Conservation (phyloP, 2,329 filamentous ascomycete species). For the Xylariaceae sp. region DNA sequence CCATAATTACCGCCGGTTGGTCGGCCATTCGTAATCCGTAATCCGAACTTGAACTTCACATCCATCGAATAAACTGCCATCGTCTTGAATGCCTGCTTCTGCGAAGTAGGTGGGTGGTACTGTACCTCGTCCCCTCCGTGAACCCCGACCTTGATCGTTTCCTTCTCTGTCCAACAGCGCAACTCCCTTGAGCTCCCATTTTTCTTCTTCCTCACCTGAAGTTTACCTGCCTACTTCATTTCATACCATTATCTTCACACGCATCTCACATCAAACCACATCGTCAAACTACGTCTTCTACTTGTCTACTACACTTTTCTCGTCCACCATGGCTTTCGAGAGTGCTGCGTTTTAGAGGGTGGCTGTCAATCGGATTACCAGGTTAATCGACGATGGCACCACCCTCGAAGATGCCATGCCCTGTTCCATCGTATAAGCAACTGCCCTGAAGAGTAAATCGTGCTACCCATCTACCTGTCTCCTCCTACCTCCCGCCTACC, state of each 20-base stretch:
- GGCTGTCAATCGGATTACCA: constrained; percentile 40
- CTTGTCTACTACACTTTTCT: constrained; percentile 13
- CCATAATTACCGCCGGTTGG: not conserved
- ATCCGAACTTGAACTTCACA: too few relatives aligned
- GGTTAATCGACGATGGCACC: constrained; percentile 48
- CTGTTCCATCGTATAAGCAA: constrained; percentile 21
- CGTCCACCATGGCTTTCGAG: constrained; percentile 40
- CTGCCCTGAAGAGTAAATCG: constrained; percentile 18
- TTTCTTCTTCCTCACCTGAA: not conserved
- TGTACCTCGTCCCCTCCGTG: not conserved
- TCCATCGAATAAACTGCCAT: too few relatives aligned
- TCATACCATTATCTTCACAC: not conserved
- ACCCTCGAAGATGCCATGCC: constrained; percentile 45
- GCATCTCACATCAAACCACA: too few relatives aligned
- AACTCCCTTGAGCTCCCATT: not conserved
- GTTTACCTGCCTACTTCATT: constrained; percentile 11
- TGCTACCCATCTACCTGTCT: too few relatives aligned
- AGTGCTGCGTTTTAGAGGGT: constrained; percentile 51
- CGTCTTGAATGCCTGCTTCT: too few relatives aligned
- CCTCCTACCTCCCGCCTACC: too few relatives aligned
- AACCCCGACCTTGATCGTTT: not conserved
- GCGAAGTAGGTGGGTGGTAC: too few relatives aligned
- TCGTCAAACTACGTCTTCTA: too few relatives aligned
- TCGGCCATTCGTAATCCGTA: not conserved
- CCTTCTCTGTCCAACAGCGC: not conserved